These are phyloP conservation scores for Hysterangium stoloniferum DNA, from an alignment of 768 basidiomycete genomes.

Conservation along the genomic window DNA sequence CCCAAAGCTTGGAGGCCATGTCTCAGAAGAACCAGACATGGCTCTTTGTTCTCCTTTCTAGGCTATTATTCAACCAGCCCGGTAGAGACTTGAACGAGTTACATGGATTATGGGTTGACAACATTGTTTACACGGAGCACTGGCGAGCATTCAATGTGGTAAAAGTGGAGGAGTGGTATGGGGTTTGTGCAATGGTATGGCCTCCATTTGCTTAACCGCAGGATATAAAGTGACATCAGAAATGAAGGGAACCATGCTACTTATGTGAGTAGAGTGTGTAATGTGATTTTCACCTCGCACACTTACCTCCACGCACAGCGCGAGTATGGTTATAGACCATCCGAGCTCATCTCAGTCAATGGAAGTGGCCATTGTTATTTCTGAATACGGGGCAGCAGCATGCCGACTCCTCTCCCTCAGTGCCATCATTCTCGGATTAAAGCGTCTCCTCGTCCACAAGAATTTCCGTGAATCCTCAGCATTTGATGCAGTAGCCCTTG, in stretches of 20 bases:
- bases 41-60: slow-evolving; percentile 20
- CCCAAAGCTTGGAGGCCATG: slow-evolving; percentile 32
- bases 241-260: background rate
- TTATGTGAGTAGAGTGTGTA: background rate
- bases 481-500: slow-evolving; percentile 32
- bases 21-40: slow-evolving; percentile 26
- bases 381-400: too few relatives aligned
- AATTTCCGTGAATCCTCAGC: slow-evolving; percentile 28
- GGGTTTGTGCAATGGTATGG: slow-evolving; percentile 33
- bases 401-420: too few relatives aligned
- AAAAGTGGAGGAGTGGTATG: slow-evolving; percentile 44
- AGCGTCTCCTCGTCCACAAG: slow-evolving; percentile 16
- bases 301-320: background rate
- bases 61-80: slow-evolving; percentile 34
- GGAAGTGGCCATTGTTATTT: too few relatives aligned
- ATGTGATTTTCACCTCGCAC: too few relatives aligned
- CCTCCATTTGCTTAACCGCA: background rate
- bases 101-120: slow-evolving; percentile 45
- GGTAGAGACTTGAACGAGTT: slow-evolving; percentile 33
- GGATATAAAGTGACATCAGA: too few relatives aligned
- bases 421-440: slow-evolving; percentile 23
- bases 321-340: background rate
- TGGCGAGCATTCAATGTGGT: slow-evolving; percentile 43
- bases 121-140: slow-evolving; percentile 44
- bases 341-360: too few relatives aligned